Evolutionary conservation across 176 grass and related monocot species (phyloP).

Genomic region (Triticum timopheevii): DNA sequence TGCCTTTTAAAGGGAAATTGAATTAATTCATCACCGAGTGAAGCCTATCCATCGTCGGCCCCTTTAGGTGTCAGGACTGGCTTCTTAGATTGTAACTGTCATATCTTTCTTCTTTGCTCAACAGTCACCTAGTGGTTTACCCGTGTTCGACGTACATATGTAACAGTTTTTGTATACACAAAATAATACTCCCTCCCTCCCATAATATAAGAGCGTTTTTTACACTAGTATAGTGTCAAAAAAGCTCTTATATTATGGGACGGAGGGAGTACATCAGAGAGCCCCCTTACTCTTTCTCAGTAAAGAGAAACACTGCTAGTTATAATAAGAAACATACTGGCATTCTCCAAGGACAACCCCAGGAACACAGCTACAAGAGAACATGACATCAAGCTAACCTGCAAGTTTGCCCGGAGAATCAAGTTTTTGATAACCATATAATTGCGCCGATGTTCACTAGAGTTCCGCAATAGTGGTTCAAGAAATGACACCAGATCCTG

Average conservation of each 20-base stretch:
- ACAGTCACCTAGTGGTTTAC: background rate
- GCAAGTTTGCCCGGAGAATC: conserved; percentile 70
- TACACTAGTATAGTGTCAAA: too few relatives aligned
- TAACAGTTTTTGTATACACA: background rate
- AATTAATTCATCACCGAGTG: background rate
- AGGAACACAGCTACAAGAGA: background rate
- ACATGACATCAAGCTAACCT: conserved; percentile 48
- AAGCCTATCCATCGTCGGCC: background rate
- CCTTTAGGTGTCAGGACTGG: background rate
- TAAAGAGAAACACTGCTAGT: background rate
- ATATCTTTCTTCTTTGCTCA: background rate
- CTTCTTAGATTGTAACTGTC: background rate
- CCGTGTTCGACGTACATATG: background rate
- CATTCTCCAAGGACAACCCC: background rate
- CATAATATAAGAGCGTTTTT: too few relatives aligned
- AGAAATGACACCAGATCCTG: conserved; percentile 94
- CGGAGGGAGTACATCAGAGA: too few relatives aligned
- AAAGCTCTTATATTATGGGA: too few relatives aligned
- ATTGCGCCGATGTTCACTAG: conserved; percentile 81
- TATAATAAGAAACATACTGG: background rate
- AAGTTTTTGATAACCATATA: conserved; percentile 92
- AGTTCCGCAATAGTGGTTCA: conserved; percentile 86
- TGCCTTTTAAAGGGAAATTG: background rate
- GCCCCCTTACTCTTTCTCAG: background rate
- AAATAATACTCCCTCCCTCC: background rate